Percentiles rank a stretch among this genome's conserved stretches.
phyloP scores from a whole-genome alignment of 139 green algal genomes.

The Deuterostichococcus epilithicus region DNA sequence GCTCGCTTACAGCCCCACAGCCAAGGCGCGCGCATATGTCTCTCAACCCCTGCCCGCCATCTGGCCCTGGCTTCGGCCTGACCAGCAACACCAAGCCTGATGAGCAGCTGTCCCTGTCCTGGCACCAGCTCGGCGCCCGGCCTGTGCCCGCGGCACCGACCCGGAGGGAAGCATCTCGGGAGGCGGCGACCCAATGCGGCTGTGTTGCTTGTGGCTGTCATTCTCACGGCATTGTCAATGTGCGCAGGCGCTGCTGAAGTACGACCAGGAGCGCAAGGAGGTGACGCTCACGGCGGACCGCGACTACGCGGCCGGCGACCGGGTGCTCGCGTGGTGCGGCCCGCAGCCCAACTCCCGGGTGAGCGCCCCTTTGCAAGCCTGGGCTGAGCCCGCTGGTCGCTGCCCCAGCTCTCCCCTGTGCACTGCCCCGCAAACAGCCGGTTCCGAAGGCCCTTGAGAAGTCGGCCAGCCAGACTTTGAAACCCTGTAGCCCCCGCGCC shows the following conservation, averaged over 20 bases:
- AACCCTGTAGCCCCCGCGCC: too few relatives aligned
- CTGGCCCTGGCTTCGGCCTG: too few relatives aligned
- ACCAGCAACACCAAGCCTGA: too few relatives aligned
- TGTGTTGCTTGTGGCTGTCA: neutral
- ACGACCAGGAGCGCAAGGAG: slow-evolving; percentile 33
- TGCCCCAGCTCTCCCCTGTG: too few relatives aligned
- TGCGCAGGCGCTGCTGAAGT: slow-evolving; percentile 68
- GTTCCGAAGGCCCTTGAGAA: too few relatives aligned
- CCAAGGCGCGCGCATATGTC: slow-evolving; percentile 55
- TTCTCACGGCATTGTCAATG: too few relatives aligned
- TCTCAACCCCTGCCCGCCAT: too few relatives aligned
- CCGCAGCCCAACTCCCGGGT: slow-evolving; percentile 87
- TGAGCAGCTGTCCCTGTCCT: too few relatives aligned
- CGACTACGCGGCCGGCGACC: slow-evolving; percentile 60
- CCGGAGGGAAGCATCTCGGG: neutral
- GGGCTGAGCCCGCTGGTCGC: too few relatives aligned
- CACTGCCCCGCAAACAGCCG: too few relatives aligned
- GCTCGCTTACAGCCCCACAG: slow-evolving; percentile 74
- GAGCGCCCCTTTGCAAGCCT: neutral
- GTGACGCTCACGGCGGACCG: slow-evolving; percentile 75
- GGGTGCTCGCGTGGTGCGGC: slow-evolving; percentile 87
- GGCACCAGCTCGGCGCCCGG: neutral
- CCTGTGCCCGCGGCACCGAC: neutral
- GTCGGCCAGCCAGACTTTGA: too few relatives aligned
- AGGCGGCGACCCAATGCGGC: neutral